A percentile compares a stretch with the other conserved stretches of the same genome.
Evolutionary conservation across 441 rosid species (phyloP).

Genomic region (Populus hybrid): DNA sequence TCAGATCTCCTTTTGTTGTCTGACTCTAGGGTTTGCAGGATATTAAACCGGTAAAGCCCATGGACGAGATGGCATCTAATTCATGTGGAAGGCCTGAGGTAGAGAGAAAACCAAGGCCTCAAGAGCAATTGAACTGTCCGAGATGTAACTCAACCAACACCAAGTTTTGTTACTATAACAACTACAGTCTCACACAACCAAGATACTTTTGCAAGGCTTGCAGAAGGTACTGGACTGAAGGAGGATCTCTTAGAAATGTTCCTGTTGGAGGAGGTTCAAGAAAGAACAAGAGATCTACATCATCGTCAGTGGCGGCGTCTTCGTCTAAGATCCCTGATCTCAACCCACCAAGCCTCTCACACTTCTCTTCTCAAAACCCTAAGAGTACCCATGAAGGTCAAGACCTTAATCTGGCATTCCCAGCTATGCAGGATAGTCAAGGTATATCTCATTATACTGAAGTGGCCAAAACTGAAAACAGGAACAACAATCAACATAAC

Average conservation of each 20-base stretch:
- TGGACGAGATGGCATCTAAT: slow-evolving; percentile 61
- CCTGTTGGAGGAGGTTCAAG: slow-evolving; percentile 97
- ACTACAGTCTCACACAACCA: slow-evolving; percentile 83
- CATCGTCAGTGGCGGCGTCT: slow-evolving; percentile 35
- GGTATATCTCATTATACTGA: slow-evolving; percentile 41
- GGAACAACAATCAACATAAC: slow-evolving; percentile 21
- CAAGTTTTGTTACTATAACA: slow-evolving; percentile 90
- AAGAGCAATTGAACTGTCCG: slow-evolving; percentile 80
- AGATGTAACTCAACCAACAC: slow-evolving; percentile 83
- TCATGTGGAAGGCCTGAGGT: slow-evolving; percentile 34
- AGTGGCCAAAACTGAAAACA: slow-evolving; percentile 38
- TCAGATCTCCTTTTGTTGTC: slow-evolving; percentile 1
- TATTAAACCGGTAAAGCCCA: slow-evolving; percentile 43
- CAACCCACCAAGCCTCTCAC: slow-evolving; percentile 55
- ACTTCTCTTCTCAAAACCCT: slow-evolving; percentile 56
- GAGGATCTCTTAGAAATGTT: slow-evolving; percentile 90
- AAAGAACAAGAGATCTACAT: slow-evolving; percentile 68
- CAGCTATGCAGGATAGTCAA: slow-evolving; percentile 46
- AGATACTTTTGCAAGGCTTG: slow-evolving; percentile 92
- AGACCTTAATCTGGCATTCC: slow-evolving; percentile 72
- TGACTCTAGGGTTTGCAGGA: slow-evolving; percentile 48
- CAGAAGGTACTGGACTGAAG: slow-evolving; percentile 96
- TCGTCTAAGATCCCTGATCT: slow-evolving; percentile 60
- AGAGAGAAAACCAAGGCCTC: slow-evolving; percentile 68
- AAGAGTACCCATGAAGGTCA: slow-evolving; percentile 49